Evolutionary conservation across 73 alveolate genomes (phyloP).

Genomic region (Tetrahymena thermophila): DNA sequence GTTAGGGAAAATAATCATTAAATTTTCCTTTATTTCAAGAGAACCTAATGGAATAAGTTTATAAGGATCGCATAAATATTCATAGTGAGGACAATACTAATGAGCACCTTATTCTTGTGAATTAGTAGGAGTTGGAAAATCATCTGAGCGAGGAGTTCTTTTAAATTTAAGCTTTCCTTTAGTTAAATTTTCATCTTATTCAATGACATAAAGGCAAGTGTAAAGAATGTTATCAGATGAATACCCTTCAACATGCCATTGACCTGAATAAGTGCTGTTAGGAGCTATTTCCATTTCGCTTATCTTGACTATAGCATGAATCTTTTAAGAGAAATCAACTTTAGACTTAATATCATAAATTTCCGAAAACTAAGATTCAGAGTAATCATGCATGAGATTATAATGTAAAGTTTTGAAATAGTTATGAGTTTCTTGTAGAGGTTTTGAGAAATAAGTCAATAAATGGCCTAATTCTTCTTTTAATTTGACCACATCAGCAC

Average conservation of each 20-base stretch:
- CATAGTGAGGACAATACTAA: background rate
- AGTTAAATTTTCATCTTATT: background rate
- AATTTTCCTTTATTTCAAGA: background rate
- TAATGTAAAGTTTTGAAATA: background rate
- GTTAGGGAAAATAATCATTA: background rate
- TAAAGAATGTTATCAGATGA: background rate
- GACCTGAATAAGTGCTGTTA: background rate
- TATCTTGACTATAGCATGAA: background rate
- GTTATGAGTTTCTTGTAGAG: background rate
- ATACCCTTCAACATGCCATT: background rate
- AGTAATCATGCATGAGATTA: background rate
- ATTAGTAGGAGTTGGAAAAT: background rate
- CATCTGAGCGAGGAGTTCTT: background rate
- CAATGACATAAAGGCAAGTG: background rate
- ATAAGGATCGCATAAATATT: background rate
- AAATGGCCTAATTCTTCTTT: background rate
- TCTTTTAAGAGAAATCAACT: background rate
- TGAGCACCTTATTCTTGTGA: background rate
- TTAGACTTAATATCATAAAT: background rate
- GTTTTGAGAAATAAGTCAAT: background rate
- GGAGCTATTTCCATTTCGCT: background rate
- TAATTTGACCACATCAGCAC: background rate
- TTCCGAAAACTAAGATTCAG: background rate
- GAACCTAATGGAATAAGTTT: background rate
- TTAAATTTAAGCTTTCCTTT: background rate